Evolutionary conservation across 495 filamentous ascomycete genomes (phyloP), one percentile per base, ranked within the genome.

Genomic region (Lepraria neglecta): DNA sequence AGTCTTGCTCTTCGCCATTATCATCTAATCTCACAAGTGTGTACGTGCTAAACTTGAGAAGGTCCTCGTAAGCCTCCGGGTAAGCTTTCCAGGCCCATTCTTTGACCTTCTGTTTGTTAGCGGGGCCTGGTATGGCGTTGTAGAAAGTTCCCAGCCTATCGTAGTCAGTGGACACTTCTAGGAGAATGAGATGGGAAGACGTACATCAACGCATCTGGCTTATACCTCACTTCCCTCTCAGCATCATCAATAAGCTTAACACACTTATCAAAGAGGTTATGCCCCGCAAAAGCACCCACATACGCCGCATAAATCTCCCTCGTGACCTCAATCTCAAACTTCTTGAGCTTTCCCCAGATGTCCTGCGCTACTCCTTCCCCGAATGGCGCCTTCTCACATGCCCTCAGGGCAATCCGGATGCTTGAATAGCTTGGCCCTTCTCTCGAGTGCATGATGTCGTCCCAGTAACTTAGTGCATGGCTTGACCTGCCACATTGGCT

Each of bases 391-490:
- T 73, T 73, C 71, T 91, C 84, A 72, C 89, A 96, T 3, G 82
- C 79, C 57, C 87, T 83, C 61, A 97, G 87, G 24, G 88, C 86
- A 33, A 91, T 86, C 10, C 82, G 81, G 54, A 98, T 80, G 56
- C 85, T 90, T 30, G 79, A 80, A 62, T 90, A 88, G 10, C 84
- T 86, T 3, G 94, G 94, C 0, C 94, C 94, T 70, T 97, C 91
- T 15, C 80, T 76, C 0, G 85, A 88, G 58, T 80, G 78, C 7
- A 85, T 81, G 51, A 97, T 90, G 30, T 95, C 82, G 21, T 82
- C 77, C 88, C 92, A 98, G 64, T 91, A 89, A 40, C 83, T 79
- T 65, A 94, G 76, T 15, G 87, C 87, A 43, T 81, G 79, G 57
- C 78, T 71, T 0, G 85, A 76, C 54, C 83, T 76, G 1, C 80